Percentiles rank a stretch among this genome's conserved stretches.
phyloP scores from a whole-genome alignment of 306 rosid genomes.

The Cucumis sativus region Cucumber_9930_V3 NC_026659.2:31263501-31264000 shows the following conservation, averaged over 20 bases:
- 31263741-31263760: slow-evolving; percentile 84
- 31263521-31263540: background rate
- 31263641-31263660: slow-evolving; percentile 61
- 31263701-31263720: slow-evolving; percentile 40
- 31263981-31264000: no score
- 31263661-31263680: slow-evolving; percentile 57
- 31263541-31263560: background rate
- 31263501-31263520: background rate
- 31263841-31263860: no score
- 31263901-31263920: no score
- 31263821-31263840: no score
- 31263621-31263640: slow-evolving; percentile 75
- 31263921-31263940: no score
- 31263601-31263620: slow-evolving; percentile 61
- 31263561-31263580: background rate
- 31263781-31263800: background rate
- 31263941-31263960: no score
- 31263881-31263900: no score
- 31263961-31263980: no score
- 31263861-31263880: no score
- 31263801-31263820: background rate
- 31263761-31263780: slow-evolving; percentile 32
- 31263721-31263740: slow-evolving; percentile 75
- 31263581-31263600: slow-evolving; percentile 11
- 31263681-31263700: slow-evolving; percentile 87